Base-by-base conservation (phyloP, 2,329 filamentous ascomycete species). In the Colletotrichum lini region DNA sequence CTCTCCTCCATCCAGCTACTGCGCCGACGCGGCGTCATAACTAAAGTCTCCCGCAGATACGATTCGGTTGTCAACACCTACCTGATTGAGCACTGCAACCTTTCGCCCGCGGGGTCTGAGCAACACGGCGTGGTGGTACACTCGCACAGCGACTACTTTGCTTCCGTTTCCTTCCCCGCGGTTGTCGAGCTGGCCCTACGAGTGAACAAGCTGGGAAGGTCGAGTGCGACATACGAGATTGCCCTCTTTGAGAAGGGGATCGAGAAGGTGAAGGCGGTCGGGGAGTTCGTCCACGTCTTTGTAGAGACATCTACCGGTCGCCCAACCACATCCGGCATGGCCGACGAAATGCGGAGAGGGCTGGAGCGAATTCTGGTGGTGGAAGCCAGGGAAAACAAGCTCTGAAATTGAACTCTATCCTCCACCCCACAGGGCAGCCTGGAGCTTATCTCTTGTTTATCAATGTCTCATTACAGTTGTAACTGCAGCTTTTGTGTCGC, bases 31-130 rank as follows among this genome's bases (percentile, higher is more conserved):
- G 26, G 44, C 21, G 52, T 30, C 30, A 9, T 40, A 16, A 16
- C 42, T 65, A 65, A 73, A 49, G 52, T 23, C 3, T 16, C 40
- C 64, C 59, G 73, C 69, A 92, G 90, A 67, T 96, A 97, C 80
- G 96, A 98, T 84, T 95, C 94, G 1, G 90, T 97, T 70, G 91
- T 97, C 79, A 98, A 98, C 81, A 88, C 92, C 59, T 98, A 96
- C 80, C 89, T 98, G 21, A 94, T 97, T 73, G 86, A 92, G 62
- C 86, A 93, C 77, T 97, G 94, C 80, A 88, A 88, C 15, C 89
- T 97, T 63, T 83, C 92, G 74, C 95, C 94, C 5, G 88, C 89
- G 10, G 88, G 87, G 6, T 93, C 92, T 3, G 79, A 88, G 3
- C 91, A 95, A 75, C 93, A 96, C 74, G 94, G 93, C 26, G 88